phyloP scores from a whole-genome alignment of 306 rosid genomes.

The Erythrophleum fordii region DNA sequence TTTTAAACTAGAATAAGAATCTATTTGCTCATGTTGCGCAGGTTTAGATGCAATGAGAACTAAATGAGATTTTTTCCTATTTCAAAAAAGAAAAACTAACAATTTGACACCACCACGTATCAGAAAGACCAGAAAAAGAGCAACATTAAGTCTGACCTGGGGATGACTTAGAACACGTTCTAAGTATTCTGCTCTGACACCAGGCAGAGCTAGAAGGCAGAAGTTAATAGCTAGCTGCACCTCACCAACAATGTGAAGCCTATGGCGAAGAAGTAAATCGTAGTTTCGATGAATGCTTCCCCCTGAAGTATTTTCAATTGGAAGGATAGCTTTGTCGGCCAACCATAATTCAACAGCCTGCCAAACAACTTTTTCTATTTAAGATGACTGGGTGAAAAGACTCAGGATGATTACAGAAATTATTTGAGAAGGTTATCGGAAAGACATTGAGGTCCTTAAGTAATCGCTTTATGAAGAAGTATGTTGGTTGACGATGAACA shows the following conservation, averaged over 20 bases:
- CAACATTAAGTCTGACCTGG: constrained; percentile 51
- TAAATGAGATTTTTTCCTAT: not conserved
- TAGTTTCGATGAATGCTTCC: constrained; percentile 82
- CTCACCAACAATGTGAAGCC: constrained; percentile 84
- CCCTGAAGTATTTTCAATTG: constrained; percentile 71
- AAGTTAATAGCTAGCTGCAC: constrained; percentile 64
- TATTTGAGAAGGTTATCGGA: constrained; percentile 5
- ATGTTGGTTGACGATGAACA: constrained; percentile 1
- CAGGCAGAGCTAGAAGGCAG: constrained; percentile 77
- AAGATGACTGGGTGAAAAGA: not conserved
- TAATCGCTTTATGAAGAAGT: not conserved
- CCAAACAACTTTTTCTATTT: not conserved
- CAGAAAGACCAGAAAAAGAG: constrained; percentile 12
- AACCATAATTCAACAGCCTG: constrained; percentile 83
- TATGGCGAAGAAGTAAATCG: constrained; percentile 83
- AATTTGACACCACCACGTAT: not conserved
- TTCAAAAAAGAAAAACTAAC: not conserved
- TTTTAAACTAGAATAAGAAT: constrained; percentile 1
- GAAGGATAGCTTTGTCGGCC: constrained; percentile 70
- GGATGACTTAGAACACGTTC: constrained; percentile 74
- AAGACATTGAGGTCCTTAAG: constrained; percentile 22
- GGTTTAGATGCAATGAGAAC: constrained; percentile 19
- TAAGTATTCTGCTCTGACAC: constrained; percentile 58
- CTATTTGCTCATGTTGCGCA: constrained; percentile 14
- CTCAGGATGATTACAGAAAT: not conserved